Conservation (phyloP, 192 early-diverging fungal species). For the Mortierella alpina region DNA sequence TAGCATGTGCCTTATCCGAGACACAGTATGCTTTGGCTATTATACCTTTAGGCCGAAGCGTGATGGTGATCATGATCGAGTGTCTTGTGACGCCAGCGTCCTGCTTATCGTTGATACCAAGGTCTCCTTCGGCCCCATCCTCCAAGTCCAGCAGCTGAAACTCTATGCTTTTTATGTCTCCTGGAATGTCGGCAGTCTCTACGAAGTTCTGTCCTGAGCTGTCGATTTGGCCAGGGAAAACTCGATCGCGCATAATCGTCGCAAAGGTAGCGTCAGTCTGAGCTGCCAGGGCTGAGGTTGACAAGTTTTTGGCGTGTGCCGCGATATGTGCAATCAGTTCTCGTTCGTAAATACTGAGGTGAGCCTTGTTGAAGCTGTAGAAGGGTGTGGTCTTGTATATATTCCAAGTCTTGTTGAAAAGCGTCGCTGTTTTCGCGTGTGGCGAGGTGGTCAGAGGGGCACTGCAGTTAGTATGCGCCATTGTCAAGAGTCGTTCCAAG, state of each 20-base stretch:
- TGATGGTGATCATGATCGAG: conserved; percentile 28
- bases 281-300: conserved; percentile 8
- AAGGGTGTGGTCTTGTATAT: conserved; percentile 45
- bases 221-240: conserved; percentile 38
- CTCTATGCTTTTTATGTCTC: conserved; percentile 31
- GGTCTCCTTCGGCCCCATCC: not conserved
- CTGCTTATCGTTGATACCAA: not conserved
- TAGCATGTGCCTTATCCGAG: not conserved
- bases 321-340: conserved; percentile 37
- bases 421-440: not conserved
- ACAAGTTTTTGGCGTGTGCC: conserved; percentile 29
- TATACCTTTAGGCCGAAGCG: conserved; percentile 43
- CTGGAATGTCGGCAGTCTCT: conserved; percentile 25
- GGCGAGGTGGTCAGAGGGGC: not conserved
- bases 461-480: not conserved
- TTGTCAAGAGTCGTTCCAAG: not conserved
- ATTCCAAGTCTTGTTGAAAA: conserved; percentile 48
- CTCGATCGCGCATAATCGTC: conserved; percentile 1
- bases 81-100: not conserved
- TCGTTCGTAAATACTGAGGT: conserved; percentile 14
- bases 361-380: conserved; percentile 14
- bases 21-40: not conserved
- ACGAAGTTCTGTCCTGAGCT: conserved; percentile 20
- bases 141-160: conserved; percentile 17
- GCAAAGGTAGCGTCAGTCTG: not conserved